phyloP scores from a whole-genome alignment of 306 rosid genomes.

The Medicago ruthenica region DNA sequence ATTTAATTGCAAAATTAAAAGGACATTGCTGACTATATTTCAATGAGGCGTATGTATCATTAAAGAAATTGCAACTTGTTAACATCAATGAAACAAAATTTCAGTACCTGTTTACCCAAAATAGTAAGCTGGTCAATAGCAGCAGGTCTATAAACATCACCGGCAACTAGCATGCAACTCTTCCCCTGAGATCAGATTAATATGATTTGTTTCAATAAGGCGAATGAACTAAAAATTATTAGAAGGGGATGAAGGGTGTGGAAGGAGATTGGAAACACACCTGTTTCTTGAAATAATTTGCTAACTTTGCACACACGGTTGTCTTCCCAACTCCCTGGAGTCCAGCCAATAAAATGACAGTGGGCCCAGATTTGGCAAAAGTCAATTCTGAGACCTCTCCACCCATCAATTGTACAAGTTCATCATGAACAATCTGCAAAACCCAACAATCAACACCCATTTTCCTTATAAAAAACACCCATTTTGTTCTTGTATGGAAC shows the following conservation, averaged over 20 bases:
- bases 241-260: slow-evolving; percentile 15
- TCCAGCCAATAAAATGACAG: slow-evolving; percentile 92
- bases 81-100: slow-evolving; percentile 36
- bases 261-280: slow-evolving; percentile 49
- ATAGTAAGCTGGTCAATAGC: slow-evolving; percentile 96
- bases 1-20: slow-evolving; percentile 25
- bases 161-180: slow-evolving; percentile 95
- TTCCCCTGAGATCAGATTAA: slow-evolving; percentile 70
- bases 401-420: slow-evolving; percentile 95
- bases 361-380: slow-evolving; percentile 81
- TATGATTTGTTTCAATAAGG: slow-evolving; percentile 38
- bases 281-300: slow-evolving; percentile 91
- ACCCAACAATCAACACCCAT: slow-evolving; percentile 34
- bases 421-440: slow-evolving; percentile 89
- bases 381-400: slow-evolving; percentile 90
- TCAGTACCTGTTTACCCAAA: slow-evolving; percentile 87
- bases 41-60: neutral
- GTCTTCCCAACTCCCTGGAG: slow-evolving; percentile 99
- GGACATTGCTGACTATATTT: slow-evolving; percentile 14
- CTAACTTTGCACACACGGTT: slow-evolving; percentile 93
- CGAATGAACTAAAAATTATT: slow-evolving; percentile 1
- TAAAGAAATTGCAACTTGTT: slow-evolving; percentile 23
- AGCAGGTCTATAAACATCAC: slow-evolving; percentile 99
- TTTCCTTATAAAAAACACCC: slow-evolving; percentile 23
- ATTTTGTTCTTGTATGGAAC: slow-evolving; percentile 24